phyloP scores from a whole-genome alignment of 169 alveolate genomes.

The Amoebophrya sp. region DNA sequence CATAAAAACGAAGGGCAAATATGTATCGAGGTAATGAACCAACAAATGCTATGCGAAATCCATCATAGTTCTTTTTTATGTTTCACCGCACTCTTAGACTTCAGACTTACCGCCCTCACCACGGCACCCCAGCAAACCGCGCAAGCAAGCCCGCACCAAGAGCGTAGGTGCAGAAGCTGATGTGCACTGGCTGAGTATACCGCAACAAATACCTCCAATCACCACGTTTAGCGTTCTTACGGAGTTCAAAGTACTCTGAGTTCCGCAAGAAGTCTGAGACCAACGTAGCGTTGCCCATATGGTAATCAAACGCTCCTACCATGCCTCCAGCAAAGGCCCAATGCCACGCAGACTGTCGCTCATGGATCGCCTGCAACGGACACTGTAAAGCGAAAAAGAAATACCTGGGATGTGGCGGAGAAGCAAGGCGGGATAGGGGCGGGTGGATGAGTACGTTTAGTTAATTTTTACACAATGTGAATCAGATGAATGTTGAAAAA shows the following conservation, averaged over 20 bases:
- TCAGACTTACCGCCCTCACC: not conserved
- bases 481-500: too few species aligned
- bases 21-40: too few species aligned
- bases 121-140: not conserved
- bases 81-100: not conserved
- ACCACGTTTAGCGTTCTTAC: not conserved
- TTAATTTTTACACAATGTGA: too few species aligned
- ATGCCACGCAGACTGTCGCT: slow-evolving; percentile 15
- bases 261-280: not conserved
- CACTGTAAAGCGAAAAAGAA: not conserved
- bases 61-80: not conserved
- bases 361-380: not conserved
- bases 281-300: not conserved
- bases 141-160: not conserved
- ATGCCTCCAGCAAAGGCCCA: not conserved
- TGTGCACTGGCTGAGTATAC: not conserved
- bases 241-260: not conserved
- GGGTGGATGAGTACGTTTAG: too few species aligned
- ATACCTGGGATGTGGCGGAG: not conserved
- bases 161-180: not conserved
- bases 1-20: too few species aligned
- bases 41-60: too few species aligned
- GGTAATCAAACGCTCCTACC: not conserved
- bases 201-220: not conserved
- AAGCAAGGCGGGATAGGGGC: not conserved